phyloP scores from a whole-genome alignment of 2,329 filamentous ascomycete genomes.

The Xylariaceae sp. region DNA sequence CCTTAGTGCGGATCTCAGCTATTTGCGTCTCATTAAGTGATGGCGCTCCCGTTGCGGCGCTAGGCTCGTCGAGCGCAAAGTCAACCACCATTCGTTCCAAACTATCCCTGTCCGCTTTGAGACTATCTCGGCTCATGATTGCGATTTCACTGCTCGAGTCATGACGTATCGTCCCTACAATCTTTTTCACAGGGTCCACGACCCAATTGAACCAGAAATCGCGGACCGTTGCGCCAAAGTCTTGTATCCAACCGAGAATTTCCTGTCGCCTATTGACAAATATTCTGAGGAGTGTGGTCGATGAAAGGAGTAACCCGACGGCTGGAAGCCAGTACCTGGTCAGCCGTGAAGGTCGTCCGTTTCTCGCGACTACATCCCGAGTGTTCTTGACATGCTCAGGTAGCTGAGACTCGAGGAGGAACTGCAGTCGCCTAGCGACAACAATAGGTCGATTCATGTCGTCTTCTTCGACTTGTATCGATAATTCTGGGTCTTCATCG shows the following conservation, averaged over 20 bases:
- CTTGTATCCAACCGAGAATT: conserved; percentile 74
- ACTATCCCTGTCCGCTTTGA: conserved; percentile 86
- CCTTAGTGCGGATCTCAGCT: conserved; percentile 70
- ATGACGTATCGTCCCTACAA: conserved; percentile 90
- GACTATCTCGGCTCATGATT: conserved; percentile 90
- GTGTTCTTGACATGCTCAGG: conserved; percentile 64
- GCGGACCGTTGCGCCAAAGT: conserved; percentile 72
- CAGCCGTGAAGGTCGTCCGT: conserved; percentile 72
- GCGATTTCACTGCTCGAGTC: conserved; percentile 91
- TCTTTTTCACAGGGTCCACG: conserved; percentile 75
- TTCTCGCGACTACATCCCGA: conserved; percentile 52
- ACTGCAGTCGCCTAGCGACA: conserved; percentile 64
- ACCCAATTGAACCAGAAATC: conserved; percentile 99
- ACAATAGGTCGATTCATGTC: conserved; percentile 51
- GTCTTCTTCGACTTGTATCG: conserved; percentile 49
- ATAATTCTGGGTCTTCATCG: conserved; percentile 58
- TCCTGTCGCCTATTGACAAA: conserved; percentile 72
- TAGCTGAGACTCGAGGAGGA: conserved; percentile 66
- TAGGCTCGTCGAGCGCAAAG: conserved; percentile 81
- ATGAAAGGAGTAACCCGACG: conserved; percentile 70
- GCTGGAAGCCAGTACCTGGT: conserved; percentile 88
- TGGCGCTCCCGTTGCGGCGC: conserved; percentile 49
- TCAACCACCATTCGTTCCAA: conserved; percentile 98
- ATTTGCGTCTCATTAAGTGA: conserved; percentile 68
- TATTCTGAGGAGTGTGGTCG: conserved; percentile 80